These are phyloP conservation scores for Fistulifera pelliculosa DNA, from an alignment of 108 stramenopile species.

Conservation along the genomic window DNA sequence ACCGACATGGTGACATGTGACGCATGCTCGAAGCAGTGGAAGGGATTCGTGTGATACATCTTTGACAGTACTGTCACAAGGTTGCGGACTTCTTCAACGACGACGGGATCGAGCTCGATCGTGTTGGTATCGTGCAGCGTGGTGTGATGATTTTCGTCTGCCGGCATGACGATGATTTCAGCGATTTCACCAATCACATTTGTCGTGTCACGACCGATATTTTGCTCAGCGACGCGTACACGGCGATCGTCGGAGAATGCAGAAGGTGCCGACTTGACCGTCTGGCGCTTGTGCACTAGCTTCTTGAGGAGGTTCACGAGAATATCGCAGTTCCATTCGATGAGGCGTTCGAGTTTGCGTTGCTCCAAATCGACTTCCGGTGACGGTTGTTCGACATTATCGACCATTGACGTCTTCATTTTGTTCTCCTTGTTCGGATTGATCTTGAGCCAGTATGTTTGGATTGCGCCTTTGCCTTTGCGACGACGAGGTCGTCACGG, in stretches of 20 bases:
- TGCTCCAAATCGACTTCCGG: neutral
- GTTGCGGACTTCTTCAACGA: neutral
- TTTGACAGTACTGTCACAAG: neutral
- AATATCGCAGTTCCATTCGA: conserved; percentile 33
- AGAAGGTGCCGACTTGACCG: neutral
- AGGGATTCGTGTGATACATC: conserved; percentile 5
- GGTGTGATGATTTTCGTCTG: too few species aligned
- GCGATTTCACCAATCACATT: too few species aligned
- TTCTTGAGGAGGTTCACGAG: conserved; percentile 16
- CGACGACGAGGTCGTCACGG: conserved; percentile 1
- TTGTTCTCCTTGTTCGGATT: neutral
- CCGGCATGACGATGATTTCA: too few species aligned
- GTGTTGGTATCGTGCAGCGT: neutral
- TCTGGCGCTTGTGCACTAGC: conserved; percentile 18
- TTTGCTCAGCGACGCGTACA: too few species aligned
- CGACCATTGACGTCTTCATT: neutral
- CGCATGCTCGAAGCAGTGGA: conserved; percentile 25
- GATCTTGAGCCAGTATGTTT: conserved; percentile 29
- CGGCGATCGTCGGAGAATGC: too few species aligned
- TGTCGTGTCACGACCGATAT: too few species aligned
- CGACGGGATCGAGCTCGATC: neutral
- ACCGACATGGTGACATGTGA: conserved; percentile 28
- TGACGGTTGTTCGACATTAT: neutral
- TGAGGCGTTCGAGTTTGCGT: conserved; percentile 10
- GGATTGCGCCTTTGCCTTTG: conserved; percentile 20